Evolutionary conservation across 2,329 filamentous ascomycete species (phyloP).

Genomic region (Colletotrichum plurivorum): DNA sequence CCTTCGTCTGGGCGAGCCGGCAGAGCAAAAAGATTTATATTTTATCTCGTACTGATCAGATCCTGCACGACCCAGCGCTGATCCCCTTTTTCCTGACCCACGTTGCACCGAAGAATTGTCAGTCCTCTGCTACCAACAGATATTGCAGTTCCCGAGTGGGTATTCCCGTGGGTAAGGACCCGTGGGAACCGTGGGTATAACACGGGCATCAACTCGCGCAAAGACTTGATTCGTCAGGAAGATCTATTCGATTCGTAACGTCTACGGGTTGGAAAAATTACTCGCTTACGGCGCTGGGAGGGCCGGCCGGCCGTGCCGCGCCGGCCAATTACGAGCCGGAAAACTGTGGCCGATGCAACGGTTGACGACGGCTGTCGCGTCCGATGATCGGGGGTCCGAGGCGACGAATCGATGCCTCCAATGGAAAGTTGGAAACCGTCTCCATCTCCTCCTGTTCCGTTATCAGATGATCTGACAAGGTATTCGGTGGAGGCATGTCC

Average conservation of each 20-base stretch:
- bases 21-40: conserved; percentile 27
- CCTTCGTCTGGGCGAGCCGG: not conserved
- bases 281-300: conserved; percentile 4
- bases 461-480: conserved; percentile 40
- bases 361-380: conserved; percentile 4
- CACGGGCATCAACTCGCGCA: conserved; percentile 40
- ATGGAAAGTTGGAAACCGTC: not conserved
- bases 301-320: conserved; percentile 12
- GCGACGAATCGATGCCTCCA: not conserved
- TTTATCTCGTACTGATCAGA: conserved; percentile 18
- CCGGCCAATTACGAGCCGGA: conserved; percentile 8
- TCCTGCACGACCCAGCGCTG: conserved; percentile 14
- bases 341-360: conserved; percentile 14
- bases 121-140: not conserved
- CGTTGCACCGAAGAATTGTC: conserved; percentile 14
- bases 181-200: not conserved
- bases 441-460: not conserved
- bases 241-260: conserved; percentile 27
- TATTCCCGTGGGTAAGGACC: not conserved
- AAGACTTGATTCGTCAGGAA: conserved; percentile 46
- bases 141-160: conserved; percentile 1
- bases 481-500: conserved; percentile 9
- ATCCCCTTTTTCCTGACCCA: conserved; percentile 20
- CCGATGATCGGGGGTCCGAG: conserved; percentile 14
- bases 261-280: conserved; percentile 8